Evolutionary conservation across 208 protist genomes (phyloP), one percentile per base, ranked within the genome.

Genomic region (Borovskyia barvae): DNA sequence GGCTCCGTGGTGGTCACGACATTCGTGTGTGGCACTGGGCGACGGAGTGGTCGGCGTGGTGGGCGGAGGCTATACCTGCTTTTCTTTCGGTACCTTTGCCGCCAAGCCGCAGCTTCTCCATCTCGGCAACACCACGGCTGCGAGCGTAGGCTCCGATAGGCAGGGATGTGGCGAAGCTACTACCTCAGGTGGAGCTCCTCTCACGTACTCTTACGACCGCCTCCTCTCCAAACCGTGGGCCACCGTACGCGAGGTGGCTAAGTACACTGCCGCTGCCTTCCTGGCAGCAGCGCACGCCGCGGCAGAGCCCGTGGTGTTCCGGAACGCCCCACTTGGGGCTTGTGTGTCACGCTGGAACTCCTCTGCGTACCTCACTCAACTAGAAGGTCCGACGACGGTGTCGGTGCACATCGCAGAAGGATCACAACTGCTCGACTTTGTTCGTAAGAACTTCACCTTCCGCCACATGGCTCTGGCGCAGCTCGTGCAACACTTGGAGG

Each of bases 371-470:
- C 56, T 95, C 14, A 82, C 84, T 36, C 24, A 47, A 14, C 58
- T 49, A 0, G 84, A 89, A 43, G 68, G 73, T 2, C 48, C 59
- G 41, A 62, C 82, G 12, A 69, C 46, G 6, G 77, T 95, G 14
- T 93, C 90, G 5, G 90, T 95, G 49, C 90, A 95, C 60, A 82
- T 93, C 9, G 68, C 80, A 0, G 57, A 76, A 26, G 63, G 46
- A 25, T 72, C 77, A 11, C 51, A 78, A 14, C 35, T 76, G 15
- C 77, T 95, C n/a, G 90, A 95, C 71, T 95, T 95, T 89, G 90
- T 92, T 30, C 80, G 80, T 20, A 95, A 95, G 52, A 96, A 96
- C 58, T 96, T 96, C 62, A 25, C 59, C 19, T 94, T 93, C 59
- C 83, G 75, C 26, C 87, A 93, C 42, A 77, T 96, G 0, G 30